phyloP scores from a whole-genome alignment of 1,284 basidiomycete genomes.

The Pseudozyma tsukubaensis region DNA sequence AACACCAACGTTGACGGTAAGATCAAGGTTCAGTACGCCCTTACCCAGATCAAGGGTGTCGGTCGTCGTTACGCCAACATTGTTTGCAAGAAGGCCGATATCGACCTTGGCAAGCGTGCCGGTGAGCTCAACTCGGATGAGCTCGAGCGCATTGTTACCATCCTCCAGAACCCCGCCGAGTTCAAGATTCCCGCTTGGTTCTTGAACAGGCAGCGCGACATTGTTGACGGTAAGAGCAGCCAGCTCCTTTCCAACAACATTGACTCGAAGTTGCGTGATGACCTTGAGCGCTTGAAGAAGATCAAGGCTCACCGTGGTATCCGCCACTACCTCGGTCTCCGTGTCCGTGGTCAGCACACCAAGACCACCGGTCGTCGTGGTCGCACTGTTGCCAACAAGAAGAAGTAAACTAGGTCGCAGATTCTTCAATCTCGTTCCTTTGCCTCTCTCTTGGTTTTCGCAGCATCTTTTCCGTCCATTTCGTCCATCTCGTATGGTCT shows the following conservation, averaged over 20 bases:
- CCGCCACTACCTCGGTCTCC: conserved; percentile 95
- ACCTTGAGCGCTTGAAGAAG: conserved; percentile 99
- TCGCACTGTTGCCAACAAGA: conserved; percentile 68
- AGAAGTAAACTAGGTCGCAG: conserved; percentile 61
- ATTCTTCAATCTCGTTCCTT: conserved; percentile 5
- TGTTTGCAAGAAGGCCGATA: conserved; percentile 99
- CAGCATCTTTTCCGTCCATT: conserved; percentile 34
- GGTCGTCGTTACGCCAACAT: conserved; percentile 98
- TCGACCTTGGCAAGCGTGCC: conserved; percentile 96
- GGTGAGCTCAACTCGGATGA: conserved; percentile 96
- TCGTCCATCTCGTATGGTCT: conserved; percentile 41
- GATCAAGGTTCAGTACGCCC: conserved; percentile 80
- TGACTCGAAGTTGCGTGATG: conserved; percentile 98
- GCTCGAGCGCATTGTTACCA: conserved; percentile 98
- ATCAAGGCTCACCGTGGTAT: conserved; percentile 98
- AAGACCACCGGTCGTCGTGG: conserved; percentile 88
- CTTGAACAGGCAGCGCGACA: conserved; percentile 98
- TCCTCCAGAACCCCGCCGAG: conserved; percentile 99
- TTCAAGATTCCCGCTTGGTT: conserved; percentile 99
- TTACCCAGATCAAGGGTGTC: conserved; percentile 94
- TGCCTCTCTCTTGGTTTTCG: conserved; percentile 23
- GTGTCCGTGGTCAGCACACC: conserved; percentile 93
- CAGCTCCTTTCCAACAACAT: conserved; percentile 97
- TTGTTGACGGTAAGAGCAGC: conserved; percentile 94
- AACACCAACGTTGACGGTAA: conserved; percentile 99